Base-by-base conservation (phyloP, 2,329 filamentous ascomycete genomes). In the Aspergillus ochraceoroseus region DNA sequence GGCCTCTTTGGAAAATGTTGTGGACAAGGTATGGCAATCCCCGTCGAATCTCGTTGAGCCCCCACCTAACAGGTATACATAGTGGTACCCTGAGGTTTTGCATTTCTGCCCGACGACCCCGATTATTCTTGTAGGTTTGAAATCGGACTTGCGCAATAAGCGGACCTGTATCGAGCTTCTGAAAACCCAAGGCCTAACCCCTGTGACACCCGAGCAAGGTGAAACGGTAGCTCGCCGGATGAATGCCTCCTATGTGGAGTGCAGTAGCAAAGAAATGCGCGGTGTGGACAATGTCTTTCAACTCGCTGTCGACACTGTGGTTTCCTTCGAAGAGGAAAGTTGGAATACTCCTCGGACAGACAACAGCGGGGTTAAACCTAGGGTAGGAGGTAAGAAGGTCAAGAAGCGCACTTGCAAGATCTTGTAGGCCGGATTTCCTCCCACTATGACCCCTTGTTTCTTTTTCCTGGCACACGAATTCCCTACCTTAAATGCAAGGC, bases 81-180 rank as follows among this genome's bases (percentile, higher is more conserved):
- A 96, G 92, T 98, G 92, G 92, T 98, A 95, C 61, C 92, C 92
- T 46, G 92, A 98, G 73, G 92, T 98, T 57, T 80, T 96, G 41
- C 92, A 98, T 70, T 98, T 98, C 74, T 96, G 92, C 70, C 92
- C 92, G 11, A 95, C 92, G 58, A 96, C 90, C 2, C 92, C 92
- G 15, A 82, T 98, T 51, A 84, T 98, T 62, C 85, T 98, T 41
- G 85, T 95, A 53, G 92, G 90, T 44, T 82, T 98, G 60, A 98
- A 98, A 70, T 95, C 90, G 15, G 92, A 98, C 67, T 82, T 98
- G 46, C 88, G 92, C 57, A 80, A 83, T 70, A 96, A 96, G 75
- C 84, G 87, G 68, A 90, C 88, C 37, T 96, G 92, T 70, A 95
- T 96, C 68, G 92, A 98, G 64, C 88, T 98, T 64, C 87, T 98